A percentile compares a stretch with the other conserved stretches of the same genome.
Conservation (phyloP, 192 early-diverging fungal genomes). For the Linnemannia zychae region DNA sequence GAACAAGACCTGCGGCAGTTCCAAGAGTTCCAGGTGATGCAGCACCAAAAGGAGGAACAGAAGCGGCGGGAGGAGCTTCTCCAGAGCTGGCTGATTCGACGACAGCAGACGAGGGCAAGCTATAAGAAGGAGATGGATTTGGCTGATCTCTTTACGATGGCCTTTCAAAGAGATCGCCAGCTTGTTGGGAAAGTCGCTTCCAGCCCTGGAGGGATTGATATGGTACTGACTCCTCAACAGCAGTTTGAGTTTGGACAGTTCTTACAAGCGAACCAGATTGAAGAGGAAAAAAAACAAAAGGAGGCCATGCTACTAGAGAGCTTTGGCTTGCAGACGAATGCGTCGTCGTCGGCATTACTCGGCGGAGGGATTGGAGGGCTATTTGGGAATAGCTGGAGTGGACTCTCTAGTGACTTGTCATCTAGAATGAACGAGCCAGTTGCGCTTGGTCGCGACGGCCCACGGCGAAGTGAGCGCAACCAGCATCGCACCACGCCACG, state of each 20-base stretch:
- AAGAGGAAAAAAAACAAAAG: slow-evolving; percentile 28
- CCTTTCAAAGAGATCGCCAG: slow-evolving; percentile 37
- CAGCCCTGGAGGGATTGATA: slow-evolving; percentile 39
- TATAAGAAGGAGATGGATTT: slow-evolving; percentile 31
- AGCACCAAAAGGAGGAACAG: slow-evolving; percentile 22
- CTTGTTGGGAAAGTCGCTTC: slow-evolving; percentile 26
- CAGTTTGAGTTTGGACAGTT: slow-evolving; percentile 51
- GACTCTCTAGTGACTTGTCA: background rate
- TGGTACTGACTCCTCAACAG: slow-evolving; percentile 45
- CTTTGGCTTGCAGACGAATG: background rate
- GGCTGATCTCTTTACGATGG: slow-evolving; percentile 47
- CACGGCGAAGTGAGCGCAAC: background rate
- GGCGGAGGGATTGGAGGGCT: background rate
- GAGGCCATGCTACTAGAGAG: slow-evolving; percentile 12
- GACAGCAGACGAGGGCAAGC: slow-evolving; percentile 34
- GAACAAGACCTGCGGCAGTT: slow-evolving; percentile 45
- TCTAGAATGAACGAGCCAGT: background rate
- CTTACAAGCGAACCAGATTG: slow-evolving; percentile 23
- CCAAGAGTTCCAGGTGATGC: slow-evolving; percentile 42
- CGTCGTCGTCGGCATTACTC: background rate
- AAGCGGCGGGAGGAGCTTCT: slow-evolving; percentile 27
- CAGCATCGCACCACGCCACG: background rate
- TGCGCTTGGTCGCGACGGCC: background rate
- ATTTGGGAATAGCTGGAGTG: background rate
- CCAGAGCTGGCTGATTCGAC: slow-evolving; percentile 36